These are phyloP conservation scores for Odontarrhena argentea DNA, from an alignment of 345 rosid genomes.

Conservation along the genomic window DNA sequence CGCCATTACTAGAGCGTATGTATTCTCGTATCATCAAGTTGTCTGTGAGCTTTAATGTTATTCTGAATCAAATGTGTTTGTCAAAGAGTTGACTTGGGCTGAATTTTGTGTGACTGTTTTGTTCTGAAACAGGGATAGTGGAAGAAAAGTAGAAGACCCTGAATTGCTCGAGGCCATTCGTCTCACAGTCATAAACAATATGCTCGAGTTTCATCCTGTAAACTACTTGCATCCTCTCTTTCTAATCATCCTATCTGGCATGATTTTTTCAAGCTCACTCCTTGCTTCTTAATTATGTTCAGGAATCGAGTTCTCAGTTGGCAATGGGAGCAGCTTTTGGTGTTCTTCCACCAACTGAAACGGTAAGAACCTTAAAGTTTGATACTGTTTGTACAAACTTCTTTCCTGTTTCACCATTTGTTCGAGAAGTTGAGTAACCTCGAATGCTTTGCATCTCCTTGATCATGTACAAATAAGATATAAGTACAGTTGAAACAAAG, in stretches of 20 bases:
- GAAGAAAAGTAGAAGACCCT: slow-evolving; percentile 93
- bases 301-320: slow-evolving; percentile 97
- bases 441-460: not conserved
- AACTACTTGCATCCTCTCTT: slow-evolving; percentile 26
- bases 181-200: slow-evolving; percentile 85
- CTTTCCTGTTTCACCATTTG: not conserved
- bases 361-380: slow-evolving; percentile 40
- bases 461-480: not conserved
- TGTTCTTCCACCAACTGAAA: slow-evolving; percentile 66
- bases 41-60: not conserved
- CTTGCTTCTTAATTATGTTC: slow-evolving; percentile 16
- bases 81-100: slow-evolving; percentile 7
- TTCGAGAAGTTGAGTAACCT: not conserved
- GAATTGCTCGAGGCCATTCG: slow-evolving; percentile 97
- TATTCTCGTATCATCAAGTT: slow-evolving; percentile 11
- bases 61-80: not conserved
- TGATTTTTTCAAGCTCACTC: slow-evolving; percentile 26
- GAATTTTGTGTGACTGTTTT: not conserved
- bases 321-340: slow-evolving; percentile 98
- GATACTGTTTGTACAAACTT: not conserved
- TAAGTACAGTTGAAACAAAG: not conserved
- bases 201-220: slow-evolving; percentile 96
- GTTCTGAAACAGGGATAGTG: slow-evolving; percentile 61
- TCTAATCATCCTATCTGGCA: not conserved
- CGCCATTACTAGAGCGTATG: slow-evolving; percentile 82